A percentile compares a stretch with the other conserved stretches of the same genome.
These are phyloP conservation scores for Funneliformis geosporum DNA, from an alignment of 192 early-diverging fungal species.

Conservation along the genomic window DNA sequence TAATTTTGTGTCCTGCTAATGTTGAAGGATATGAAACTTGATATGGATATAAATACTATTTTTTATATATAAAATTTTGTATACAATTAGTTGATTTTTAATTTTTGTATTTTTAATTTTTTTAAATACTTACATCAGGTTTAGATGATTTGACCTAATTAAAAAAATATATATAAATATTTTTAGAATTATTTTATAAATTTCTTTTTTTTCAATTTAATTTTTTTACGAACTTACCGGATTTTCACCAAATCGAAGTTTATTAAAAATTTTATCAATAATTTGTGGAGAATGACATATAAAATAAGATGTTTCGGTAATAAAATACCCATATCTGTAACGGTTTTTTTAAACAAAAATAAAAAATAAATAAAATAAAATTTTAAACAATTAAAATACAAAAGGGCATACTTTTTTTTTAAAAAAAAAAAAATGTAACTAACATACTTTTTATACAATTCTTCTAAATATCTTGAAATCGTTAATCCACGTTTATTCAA, in stretches of 20 bases:
- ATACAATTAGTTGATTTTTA: background rate
- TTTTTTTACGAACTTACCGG: conserved; percentile 28
- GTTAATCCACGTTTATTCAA: conserved; percentile 64
- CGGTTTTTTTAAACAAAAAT: background rate
- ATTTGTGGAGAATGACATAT: conserved; percentile 71
- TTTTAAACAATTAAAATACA: background rate
- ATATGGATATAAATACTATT: conserved; percentile 36
- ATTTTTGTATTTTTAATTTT: background rate
- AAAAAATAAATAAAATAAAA: background rate
- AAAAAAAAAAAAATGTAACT: background rate
- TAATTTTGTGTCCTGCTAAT: conserved; percentile 68
- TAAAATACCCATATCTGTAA: conserved; percentile 72
- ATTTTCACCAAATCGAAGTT: conserved; percentile 75
- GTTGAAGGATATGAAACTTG: conserved; percentile 70
- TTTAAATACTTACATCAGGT: background rate
- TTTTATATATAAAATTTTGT: conserved; percentile 21
- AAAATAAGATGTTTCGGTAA: conserved; percentile 87
- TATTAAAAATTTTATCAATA: conserved; percentile 75
- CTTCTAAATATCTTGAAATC: conserved; percentile 70
- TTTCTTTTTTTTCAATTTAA: background rate
- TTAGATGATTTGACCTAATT: background rate
- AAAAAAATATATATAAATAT: too few species aligned
- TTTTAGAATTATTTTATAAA: background rate
- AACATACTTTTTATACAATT: conserved; percentile 66
- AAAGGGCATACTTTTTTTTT: background rate